phyloP scores from a whole-genome alignment of 805 yeast species.

The Komagataella pseudopastoris region DNA sequence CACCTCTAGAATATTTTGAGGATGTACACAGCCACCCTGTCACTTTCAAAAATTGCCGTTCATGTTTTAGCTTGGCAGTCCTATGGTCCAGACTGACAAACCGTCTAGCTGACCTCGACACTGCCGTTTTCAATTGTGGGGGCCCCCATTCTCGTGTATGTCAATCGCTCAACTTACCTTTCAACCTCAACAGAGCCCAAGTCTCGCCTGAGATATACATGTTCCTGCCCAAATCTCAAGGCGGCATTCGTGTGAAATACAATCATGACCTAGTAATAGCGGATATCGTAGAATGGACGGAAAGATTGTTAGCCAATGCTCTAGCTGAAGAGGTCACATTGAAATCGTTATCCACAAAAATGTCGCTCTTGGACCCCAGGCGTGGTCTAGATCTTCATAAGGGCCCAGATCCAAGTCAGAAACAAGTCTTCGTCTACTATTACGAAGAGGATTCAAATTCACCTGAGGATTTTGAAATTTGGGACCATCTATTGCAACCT shows the following conservation, averaged over 20 bases:
- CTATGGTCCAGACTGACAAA: constrained; percentile 48
- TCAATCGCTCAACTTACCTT: constrained; percentile 28
- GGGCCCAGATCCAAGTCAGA: neutral
- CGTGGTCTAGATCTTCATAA: neutral
- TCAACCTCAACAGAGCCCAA: neutral
- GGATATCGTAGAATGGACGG: constrained; percentile 28
- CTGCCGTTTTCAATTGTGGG: constrained; percentile 51
- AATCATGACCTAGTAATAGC: constrained; percentile 11
- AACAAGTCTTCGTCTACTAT: constrained; percentile 31
- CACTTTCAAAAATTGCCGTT: constrained; percentile 27
- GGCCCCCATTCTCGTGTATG: constrained; percentile 34
- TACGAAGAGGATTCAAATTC: constrained; percentile 36
- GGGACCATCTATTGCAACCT: constrained; percentile 49
- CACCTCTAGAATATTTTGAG: constrained; percentile 18
- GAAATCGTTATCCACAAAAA: constrained; percentile 10
- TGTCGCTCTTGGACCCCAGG: constrained; percentile 5
- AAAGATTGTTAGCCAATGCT: constrained; percentile 31
- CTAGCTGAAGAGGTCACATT: constrained; percentile 19
- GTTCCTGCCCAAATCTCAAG: constrained; percentile 38
- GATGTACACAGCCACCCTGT: constrained; percentile 14
- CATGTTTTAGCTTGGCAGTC: constrained; percentile 36
- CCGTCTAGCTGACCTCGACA: constrained; percentile 21
- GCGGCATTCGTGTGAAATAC: constrained; percentile 35
- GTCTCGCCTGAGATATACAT: constrained; percentile 12
- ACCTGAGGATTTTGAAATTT: constrained; percentile 48